Conservation (phyloP, 2,329 filamentous ascomycete genomes). For the Sporothrix variecibatus region DNA sequence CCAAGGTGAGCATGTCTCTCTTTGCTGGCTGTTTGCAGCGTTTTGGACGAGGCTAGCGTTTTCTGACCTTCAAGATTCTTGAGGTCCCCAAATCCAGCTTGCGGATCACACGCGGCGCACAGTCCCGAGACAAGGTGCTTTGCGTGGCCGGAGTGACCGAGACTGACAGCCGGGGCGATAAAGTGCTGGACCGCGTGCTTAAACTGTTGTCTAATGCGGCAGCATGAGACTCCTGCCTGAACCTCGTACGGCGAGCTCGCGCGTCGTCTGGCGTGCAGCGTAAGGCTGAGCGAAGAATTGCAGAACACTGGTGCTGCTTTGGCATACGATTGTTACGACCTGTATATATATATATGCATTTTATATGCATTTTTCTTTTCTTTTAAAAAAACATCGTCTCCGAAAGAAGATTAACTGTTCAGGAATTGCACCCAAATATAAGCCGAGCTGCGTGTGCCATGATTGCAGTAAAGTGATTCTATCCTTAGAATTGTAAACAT, state of each 20-base stretch:
- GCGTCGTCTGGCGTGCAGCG: not conserved
- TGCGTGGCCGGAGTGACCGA: conserved; percentile 39
- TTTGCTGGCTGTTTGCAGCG: not conserved
- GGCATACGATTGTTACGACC: not conserved
- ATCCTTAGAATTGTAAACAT: too few species aligned
- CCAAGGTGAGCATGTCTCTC: conserved; percentile 49
- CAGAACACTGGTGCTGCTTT: not conserved
- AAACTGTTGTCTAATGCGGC: conserved; percentile 23
- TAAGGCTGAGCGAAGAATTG: not conserved
- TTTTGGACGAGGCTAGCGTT: not conserved
- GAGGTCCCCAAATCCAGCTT: conserved; percentile 65
- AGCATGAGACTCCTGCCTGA: not conserved
- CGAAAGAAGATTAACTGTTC: too few species aligned
- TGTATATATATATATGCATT: too few species aligned
- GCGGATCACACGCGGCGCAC: conserved; percentile 62
- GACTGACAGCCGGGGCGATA: conserved; percentile 15
- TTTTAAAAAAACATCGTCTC: too few species aligned
- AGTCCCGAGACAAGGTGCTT: conserved; percentile 65
- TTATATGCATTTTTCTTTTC: too few species aligned
- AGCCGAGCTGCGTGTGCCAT: too few species aligned
- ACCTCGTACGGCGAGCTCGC: not conserved
- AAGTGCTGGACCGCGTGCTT: conserved; percentile 24
- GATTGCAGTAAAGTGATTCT: too few species aligned
- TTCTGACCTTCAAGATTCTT: conserved; percentile 49
- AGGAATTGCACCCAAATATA: too few species aligned